Evolutionary conservation across 2,329 filamentous ascomycete species (phyloP).

Genomic region (Fusarium zealandicum): DNA sequence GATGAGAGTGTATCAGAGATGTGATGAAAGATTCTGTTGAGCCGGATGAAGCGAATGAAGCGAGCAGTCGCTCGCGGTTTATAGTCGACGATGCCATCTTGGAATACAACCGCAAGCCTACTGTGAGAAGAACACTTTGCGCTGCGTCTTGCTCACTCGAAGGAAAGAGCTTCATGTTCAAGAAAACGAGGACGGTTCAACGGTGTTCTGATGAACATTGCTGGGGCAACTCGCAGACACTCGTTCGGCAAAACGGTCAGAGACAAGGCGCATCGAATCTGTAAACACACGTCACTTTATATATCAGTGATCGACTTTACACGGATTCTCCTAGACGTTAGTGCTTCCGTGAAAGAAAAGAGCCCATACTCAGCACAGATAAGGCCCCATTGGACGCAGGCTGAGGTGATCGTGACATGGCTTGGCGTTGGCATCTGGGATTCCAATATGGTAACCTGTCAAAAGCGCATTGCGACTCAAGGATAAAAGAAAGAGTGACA

Average conservation of each 20-base stretch:
- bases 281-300: constrained; percentile 10
- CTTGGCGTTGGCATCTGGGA: constrained; percentile 1
- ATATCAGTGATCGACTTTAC: constrained; percentile 3
- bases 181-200: constrained; percentile 3
- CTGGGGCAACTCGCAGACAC: constrained; percentile 2
- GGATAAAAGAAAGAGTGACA: constrained; percentile 22
- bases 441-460: not conserved
- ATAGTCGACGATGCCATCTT: constrained; percentile 28
- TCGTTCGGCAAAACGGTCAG: constrained; percentile 26
- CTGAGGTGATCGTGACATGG: constrained; percentile 16
- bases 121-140: constrained; percentile 6
- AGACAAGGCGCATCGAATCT: constrained; percentile 3
- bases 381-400: not conserved
- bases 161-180: not conserved
- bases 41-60: constrained; percentile 14
- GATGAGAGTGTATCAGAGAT: constrained; percentile 9
- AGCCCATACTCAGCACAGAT: not conserved
- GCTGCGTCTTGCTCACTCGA: constrained; percentile 6
- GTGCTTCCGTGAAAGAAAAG: constrained; percentile 1
- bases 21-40: constrained; percentile 10
- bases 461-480: constrained; percentile 3
- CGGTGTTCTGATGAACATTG: constrained; percentile 6
- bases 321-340: not conserved
- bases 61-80: constrained; percentile 21
- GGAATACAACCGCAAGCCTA: constrained; percentile 5